Percentiles rank a stretch among this genome's conserved stretches.
These are phyloP conservation scores for Ottelia alismoides DNA, from an alignment of 106 monocot genomes.

Conservation along the genomic window DNA sequence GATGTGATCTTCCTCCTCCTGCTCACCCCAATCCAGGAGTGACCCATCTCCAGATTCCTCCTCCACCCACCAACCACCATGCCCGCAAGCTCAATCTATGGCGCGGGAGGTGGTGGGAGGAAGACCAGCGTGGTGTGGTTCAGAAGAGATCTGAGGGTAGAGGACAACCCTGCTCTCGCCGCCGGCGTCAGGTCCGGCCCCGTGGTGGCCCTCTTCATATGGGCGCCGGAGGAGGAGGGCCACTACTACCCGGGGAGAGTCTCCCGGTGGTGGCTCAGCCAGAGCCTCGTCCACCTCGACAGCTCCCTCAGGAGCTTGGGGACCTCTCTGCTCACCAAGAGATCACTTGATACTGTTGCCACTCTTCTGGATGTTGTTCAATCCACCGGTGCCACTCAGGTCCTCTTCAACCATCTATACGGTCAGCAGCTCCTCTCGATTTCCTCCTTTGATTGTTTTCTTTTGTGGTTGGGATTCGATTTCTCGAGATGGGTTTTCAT, in stretches of 20 bases:
- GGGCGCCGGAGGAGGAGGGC: slow-evolving; percentile 89
- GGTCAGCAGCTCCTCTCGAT: too few relatives aligned
- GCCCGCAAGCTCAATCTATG: too few relatives aligned
- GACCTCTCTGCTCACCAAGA: slow-evolving; percentile 49
- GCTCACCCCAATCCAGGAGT: too few relatives aligned
- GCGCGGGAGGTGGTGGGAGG: not conserved
- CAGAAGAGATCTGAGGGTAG: slow-evolving; percentile 79
- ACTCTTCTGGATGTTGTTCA: slow-evolving; percentile 45
- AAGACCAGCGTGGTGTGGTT: slow-evolving; percentile 74
- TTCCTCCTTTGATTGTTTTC: too few relatives aligned
- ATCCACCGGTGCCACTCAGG: slow-evolving; percentile 42
- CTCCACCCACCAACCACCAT: slow-evolving; percentile 1
- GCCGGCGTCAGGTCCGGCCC: slow-evolving; percentile 59
- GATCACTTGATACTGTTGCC: slow-evolving; percentile 49
- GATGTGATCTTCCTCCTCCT: too few relatives aligned
- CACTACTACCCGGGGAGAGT: slow-evolving; percentile 73
- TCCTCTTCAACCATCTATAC: slow-evolving; percentile 91
- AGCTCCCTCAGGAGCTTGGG: slow-evolving; percentile 65
- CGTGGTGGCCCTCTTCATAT: slow-evolving; percentile 62
- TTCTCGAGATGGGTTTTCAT: too few relatives aligned
- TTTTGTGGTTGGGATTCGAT: too few relatives aligned
- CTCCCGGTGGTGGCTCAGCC: slow-evolving; percentile 87
- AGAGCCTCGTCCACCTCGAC: slow-evolving; percentile 58
- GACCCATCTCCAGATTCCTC: too few relatives aligned
- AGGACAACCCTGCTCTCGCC: slow-evolving; percentile 89